phyloP scores from a whole-genome alignment of 2,329 filamentous ascomycete genomes.

The Gliomastix tumulicola region DNA sequence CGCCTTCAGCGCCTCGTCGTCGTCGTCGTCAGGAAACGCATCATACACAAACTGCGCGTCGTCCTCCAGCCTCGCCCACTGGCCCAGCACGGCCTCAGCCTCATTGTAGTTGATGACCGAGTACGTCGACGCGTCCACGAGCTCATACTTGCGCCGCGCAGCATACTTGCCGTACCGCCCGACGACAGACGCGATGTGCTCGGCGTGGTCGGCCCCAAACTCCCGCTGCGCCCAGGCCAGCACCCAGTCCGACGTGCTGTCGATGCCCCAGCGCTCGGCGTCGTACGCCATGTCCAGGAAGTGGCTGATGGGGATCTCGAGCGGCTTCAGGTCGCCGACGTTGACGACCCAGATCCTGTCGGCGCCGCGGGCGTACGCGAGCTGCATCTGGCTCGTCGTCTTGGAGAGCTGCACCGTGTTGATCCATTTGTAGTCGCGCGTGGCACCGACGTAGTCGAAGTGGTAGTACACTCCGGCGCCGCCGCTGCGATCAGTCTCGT shows the following conservation, averaged over 20 bases:
- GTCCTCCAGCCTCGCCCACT: constrained; percentile 39
- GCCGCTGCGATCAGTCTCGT: constrained; percentile 52
- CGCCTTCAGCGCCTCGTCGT: constrained; percentile 30
- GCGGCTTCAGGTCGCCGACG: constrained; percentile 58
- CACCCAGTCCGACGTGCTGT: constrained; percentile 37
- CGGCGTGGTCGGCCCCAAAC: constrained; percentile 35
- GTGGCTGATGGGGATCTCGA: constrained; percentile 36
- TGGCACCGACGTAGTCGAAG: constrained; percentile 43
- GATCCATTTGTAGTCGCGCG: constrained; percentile 50
- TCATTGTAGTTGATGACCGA: constrained; percentile 52
- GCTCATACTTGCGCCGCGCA: constrained; percentile 25
- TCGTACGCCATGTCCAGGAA: constrained; percentile 50
- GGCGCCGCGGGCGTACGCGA: constrained; percentile 51
- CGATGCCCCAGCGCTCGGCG: constrained; percentile 13
- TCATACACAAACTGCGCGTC: constrained; percentile 37
- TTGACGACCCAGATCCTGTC: constrained; percentile 61
- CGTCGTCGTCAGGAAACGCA: constrained; percentile 35
- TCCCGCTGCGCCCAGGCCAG: constrained; percentile 37
- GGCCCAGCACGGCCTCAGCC: constrained; percentile 41
- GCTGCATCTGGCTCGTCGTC: constrained; percentile 52
- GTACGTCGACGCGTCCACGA: constrained; percentile 28
- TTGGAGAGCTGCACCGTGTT: constrained; percentile 58
- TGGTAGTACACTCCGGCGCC: constrained; percentile 63
- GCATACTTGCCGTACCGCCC: constrained; percentile 32
- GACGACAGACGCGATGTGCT: constrained; percentile 38